phyloP scores from a whole-genome alignment of 108 stramenopile species.

The Nannochloropsis granulata region DNA sequence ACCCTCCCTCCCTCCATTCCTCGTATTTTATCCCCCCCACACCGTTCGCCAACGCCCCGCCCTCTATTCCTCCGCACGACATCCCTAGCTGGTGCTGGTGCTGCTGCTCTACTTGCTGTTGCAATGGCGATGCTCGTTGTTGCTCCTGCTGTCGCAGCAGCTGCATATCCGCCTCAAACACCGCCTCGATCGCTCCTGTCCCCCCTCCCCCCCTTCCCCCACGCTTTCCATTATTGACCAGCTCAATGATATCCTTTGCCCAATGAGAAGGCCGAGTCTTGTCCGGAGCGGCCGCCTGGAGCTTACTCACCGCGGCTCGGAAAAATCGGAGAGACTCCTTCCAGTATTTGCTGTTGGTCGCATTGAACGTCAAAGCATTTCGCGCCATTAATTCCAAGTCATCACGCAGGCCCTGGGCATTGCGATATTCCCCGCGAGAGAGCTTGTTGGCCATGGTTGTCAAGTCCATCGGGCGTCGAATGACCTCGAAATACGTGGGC shows the following conservation, averaged over 20 bases:
- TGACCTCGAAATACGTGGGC: constrained; percentile 37
- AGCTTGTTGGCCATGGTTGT: constrained; percentile 37
- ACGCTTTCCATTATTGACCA: background rate
- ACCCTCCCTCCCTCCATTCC: background rate
- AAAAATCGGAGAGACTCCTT: background rate
- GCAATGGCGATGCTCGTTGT: background rate
- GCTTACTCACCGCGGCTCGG: background rate
- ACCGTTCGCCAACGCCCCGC: background rate
- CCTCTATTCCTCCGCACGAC: background rate
- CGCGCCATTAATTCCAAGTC: constrained; percentile 61
- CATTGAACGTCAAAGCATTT: constrained; percentile 68
- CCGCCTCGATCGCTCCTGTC: background rate
- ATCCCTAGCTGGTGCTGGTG: background rate
- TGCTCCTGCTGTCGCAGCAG: background rate
- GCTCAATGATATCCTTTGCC: background rate
- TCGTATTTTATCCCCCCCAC: background rate
- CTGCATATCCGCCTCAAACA: background rate
- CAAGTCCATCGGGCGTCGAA: constrained; percentile 43
- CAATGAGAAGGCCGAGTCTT: background rate
- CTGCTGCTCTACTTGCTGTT: background rate
- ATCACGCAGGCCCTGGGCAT: constrained; percentile 51
- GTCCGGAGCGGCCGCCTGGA: background rate
- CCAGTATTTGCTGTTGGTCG: background rate
- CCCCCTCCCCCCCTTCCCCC: background rate
- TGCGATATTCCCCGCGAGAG: constrained; percentile 40